These are phyloP conservation scores for Colletotrichum sojae DNA, from an alignment of 2,329 filamentous ascomycete species.

Conservation along the genomic window DNA sequence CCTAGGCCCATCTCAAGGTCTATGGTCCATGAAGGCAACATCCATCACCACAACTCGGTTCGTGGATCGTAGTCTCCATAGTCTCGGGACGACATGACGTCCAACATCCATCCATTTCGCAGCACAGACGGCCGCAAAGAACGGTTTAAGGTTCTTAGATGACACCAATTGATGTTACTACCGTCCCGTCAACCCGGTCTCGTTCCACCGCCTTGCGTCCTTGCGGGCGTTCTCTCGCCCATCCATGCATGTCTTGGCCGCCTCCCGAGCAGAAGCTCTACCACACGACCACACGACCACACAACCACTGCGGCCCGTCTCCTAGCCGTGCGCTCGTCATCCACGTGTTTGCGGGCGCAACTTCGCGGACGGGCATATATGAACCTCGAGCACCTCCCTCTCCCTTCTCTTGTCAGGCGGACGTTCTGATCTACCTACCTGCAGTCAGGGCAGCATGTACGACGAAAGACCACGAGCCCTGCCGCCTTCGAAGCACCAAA, in stretches of 20 bases:
- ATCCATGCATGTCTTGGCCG: conserved; percentile 18
- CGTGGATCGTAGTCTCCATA: too few species aligned
- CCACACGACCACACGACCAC: not conserved
- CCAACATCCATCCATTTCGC: not conserved
- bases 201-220: conserved; percentile 34
- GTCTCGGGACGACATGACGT: not conserved
- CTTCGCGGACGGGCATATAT: conserved; percentile 50
- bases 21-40: too few species aligned
- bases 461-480: too few species aligned
- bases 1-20: too few species aligned
- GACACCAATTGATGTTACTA: conserved; percentile 7
- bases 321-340: conserved; percentile 2
- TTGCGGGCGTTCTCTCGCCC: conserved; percentile 37
- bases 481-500: too few species aligned
- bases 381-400: too few species aligned
- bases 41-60: too few species aligned
- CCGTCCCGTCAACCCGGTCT: conserved; percentile 23
- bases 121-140: not conserved
- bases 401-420: too few species aligned
- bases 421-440: too few species aligned
- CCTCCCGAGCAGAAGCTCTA: conserved; percentile 4
- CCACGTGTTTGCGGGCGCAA: conserved; percentile 41
- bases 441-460: too few species aligned
- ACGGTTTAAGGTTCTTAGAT: conserved; percentile 20
- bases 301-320: not conserved